Evolutionary conservation across 306 rosid genomes (phyloP).

Genomic region (Citrullus amarus): DNA sequence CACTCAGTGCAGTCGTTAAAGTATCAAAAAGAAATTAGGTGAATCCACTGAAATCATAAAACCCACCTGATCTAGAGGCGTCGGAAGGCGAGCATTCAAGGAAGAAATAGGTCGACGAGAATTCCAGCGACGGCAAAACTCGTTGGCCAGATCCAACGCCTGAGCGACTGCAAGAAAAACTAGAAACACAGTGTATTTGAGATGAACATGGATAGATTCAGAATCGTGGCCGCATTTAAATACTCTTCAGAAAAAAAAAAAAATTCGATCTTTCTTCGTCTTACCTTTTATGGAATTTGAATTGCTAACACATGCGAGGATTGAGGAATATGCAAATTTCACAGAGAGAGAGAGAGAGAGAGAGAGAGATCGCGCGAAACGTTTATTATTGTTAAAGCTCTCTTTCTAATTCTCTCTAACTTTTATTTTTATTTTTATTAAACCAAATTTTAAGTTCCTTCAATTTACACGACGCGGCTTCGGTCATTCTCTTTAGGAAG

Average conservation of each 20-base stretch:
- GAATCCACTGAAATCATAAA: constrained; percentile 3
- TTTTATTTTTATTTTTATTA: neutral
- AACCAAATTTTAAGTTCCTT: neutral
- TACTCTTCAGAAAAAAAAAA: neutral
- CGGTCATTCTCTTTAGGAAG: neutral
- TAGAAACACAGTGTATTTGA: neutral
- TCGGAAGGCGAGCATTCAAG: constrained; percentile 29
- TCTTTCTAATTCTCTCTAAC: neutral
- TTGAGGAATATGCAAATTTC: constrained; percentile 31
- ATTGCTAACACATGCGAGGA: constrained; percentile 31
- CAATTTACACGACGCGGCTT: neutral
- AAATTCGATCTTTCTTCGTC: constrained; percentile 8
- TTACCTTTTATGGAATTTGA: constrained; percentile 5
- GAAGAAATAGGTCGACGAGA: constrained; percentile 4
- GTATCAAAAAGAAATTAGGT: neutral
- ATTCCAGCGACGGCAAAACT: neutral
- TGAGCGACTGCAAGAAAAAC: constrained; percentile 12
- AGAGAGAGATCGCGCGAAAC: constrained; percentile 9
- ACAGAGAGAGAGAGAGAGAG: constrained; percentile 10
- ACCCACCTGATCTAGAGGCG: constrained; percentile 27
- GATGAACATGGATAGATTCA: neutral
- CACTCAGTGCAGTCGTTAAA: neutral
- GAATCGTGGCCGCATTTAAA: neutral
- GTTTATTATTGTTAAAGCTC: constrained; percentile 5
- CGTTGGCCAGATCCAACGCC: constrained; percentile 35